phyloP scores from a whole-genome alignment of 768 basidiomycete species.

The Tulasnella sp. region DNA sequence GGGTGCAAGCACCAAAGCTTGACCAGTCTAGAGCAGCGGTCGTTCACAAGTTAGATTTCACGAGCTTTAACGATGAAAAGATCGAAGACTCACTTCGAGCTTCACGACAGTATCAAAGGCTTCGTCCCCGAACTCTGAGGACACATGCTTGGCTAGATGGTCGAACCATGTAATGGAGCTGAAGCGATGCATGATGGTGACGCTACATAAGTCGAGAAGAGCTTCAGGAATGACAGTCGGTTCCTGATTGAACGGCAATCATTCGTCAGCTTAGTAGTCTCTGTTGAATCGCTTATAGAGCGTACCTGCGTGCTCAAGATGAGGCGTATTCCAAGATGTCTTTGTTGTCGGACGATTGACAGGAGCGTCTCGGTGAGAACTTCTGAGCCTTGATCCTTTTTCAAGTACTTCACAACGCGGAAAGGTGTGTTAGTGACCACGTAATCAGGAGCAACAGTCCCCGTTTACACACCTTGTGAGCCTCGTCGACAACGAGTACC shows the following conservation, averaged over 20 bases:
- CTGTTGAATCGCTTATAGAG: not conserved
- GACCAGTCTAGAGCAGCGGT: slow-evolving; percentile 42
- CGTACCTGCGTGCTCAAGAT: slow-evolving; percentile 13
- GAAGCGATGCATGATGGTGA: slow-evolving; percentile 1
- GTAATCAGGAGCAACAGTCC: not conserved
- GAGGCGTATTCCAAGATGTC: slow-evolving; percentile 7
- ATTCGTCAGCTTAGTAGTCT: not conserved
- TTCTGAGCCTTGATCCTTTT: slow-evolving; percentile 23
- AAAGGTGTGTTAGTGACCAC: not conserved
- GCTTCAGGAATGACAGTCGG: slow-evolving; percentile 5
- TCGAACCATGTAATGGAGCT: not conserved
- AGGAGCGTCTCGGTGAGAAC: slow-evolving; percentile 8
- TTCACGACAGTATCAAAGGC: slow-evolving; percentile 56
- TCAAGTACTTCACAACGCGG: slow-evolving; percentile 9
- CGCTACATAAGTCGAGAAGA: slow-evolving; percentile 4
- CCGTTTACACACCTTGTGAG: slow-evolving; percentile 29
- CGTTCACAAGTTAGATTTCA: not conserved
- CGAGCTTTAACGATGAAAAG: not conserved
- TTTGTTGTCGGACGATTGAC: slow-evolving; percentile 7
- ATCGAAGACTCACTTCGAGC: slow-evolving; percentile 37
- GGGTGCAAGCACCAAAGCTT: slow-evolving; percentile 58
- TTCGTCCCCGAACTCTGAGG: slow-evolving; percentile 46
- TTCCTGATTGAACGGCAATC: not conserved
- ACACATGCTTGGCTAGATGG: slow-evolving; percentile 30
- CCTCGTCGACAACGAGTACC: slow-evolving; percentile 10